Evolutionary conservation across 2,329 filamentous ascomycete species (phyloP).

Genomic region (Trichoderma endophyticum): DNA sequence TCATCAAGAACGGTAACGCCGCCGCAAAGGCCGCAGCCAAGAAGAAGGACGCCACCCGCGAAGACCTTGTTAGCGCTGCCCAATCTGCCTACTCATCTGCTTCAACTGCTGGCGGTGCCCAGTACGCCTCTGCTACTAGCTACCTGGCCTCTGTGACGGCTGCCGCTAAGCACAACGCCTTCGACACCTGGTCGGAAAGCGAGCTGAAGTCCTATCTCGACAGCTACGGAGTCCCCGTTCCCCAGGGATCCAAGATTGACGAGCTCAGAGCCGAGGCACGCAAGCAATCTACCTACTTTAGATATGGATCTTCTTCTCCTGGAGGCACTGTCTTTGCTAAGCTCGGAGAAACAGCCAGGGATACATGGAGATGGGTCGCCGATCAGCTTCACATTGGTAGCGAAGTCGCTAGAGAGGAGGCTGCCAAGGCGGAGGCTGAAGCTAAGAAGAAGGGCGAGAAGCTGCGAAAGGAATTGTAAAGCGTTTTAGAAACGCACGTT

Average conservation of each 20-base stretch:
- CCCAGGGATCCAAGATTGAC: conserved; percentile 66
- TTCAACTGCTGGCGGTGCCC: conserved; percentile 53
- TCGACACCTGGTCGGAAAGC: conserved; percentile 69
- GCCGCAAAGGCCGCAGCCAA: conserved; percentile 58
- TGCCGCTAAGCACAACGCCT: conserved; percentile 61
- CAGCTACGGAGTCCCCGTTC: conserved; percentile 67
- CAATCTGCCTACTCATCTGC: conserved; percentile 59
- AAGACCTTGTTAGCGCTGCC: conserved; percentile 68
- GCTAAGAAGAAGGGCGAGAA: conserved; percentile 34
- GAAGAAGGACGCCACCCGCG: conserved; percentile 63
- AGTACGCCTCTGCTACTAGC: conserved; percentile 66
- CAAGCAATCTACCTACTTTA: conserved; percentile 72
- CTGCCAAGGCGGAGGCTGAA: conserved; percentile 33
- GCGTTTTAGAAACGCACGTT: not conserved
- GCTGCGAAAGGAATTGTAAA: conserved; percentile 49
- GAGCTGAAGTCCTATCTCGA: conserved; percentile 79
- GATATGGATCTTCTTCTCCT: conserved; percentile 68
- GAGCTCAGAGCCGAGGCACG: conserved; percentile 68
- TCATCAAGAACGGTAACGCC: conserved; percentile 50
- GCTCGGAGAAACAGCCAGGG: conserved; percentile 48
- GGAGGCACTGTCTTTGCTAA: conserved; percentile 64
- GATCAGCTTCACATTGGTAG: conserved; percentile 48
- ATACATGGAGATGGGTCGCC: conserved; percentile 51
- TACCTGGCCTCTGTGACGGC: conserved; percentile 66
- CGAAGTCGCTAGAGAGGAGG: conserved; percentile 48